These are phyloP conservation scores for Phylloboletellus chloephorus DNA, from an alignment of 1,284 basidiomycete genomes.

Conservation along the genomic window DNA sequence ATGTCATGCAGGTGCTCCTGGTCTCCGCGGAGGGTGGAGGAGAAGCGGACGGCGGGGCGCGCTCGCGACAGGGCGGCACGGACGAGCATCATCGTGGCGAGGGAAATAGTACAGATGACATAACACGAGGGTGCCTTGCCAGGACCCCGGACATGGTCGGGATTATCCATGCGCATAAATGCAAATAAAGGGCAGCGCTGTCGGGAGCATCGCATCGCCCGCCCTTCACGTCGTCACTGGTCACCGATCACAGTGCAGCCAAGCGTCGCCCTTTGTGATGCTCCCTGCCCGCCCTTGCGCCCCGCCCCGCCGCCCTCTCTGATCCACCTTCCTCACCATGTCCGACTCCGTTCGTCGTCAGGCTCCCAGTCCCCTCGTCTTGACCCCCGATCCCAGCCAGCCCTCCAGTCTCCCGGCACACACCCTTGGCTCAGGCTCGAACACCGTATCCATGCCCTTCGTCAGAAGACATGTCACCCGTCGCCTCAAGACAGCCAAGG, in stretches of 20 bases:
- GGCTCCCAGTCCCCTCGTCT: slow-evolving; percentile 71
- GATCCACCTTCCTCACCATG: slow-evolving; percentile 14
- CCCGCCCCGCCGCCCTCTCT: slow-evolving; percentile 9
- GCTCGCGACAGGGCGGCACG: slow-evolving; percentile 1
- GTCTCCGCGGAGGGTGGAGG: slow-evolving; percentile 20
- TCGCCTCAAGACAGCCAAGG: slow-evolving; percentile 89
- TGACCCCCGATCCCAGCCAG: slow-evolving; percentile 57
- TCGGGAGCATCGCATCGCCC: no score
- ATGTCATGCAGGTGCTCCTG: slow-evolving; percentile 23
- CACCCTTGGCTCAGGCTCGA: slow-evolving; percentile 51
- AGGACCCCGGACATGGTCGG: slow-evolving; percentile 24
- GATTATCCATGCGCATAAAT: slow-evolving; percentile 10
- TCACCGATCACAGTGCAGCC: slow-evolving; percentile 14
- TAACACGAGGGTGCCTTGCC: no score
- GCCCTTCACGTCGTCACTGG: slow-evolving; percentile 17
- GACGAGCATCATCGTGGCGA: slow-evolving; percentile 5
- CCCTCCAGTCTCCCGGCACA: slow-evolving; percentile 39
- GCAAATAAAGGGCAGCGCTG: slow-evolving; percentile 16
- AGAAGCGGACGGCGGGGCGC: slow-evolving; percentile 8
- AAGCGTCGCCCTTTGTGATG: slow-evolving; percentile 21
- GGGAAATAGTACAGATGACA: no score
- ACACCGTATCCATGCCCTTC: slow-evolving; percentile 83
- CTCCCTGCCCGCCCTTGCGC: slow-evolving; percentile 9
- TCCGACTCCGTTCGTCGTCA: slow-evolving; percentile 49
- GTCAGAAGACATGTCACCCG: slow-evolving; percentile 91